Conservation (phyloP, 805 yeast species). For the Saccharomycopsis oosterbeekiorum region DNA sequence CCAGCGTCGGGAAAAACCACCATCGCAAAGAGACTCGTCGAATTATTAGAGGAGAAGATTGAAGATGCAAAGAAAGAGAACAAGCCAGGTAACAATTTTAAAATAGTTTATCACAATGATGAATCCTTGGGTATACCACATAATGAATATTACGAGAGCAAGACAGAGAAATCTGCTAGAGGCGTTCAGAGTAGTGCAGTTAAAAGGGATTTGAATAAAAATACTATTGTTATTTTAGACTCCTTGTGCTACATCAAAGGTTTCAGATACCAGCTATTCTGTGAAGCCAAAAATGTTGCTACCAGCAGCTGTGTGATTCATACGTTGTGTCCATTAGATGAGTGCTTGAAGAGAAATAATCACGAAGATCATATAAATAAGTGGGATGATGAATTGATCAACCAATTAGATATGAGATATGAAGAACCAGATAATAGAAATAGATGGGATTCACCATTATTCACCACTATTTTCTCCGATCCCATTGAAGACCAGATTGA, state of each 20-base stretch:
- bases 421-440: constrained; percentile 86
- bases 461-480: constrained; percentile 51
- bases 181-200: constrained; percentile 85
- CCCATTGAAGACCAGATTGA: constrained; percentile 31
- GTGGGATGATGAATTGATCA: constrained; percentile 61
- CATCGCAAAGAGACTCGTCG: constrained; percentile 49
- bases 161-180: constrained; percentile 69
- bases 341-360: constrained; percentile 45
- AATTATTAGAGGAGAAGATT: constrained; percentile 38
- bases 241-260: constrained; percentile 88
- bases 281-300: constrained; percentile 79
- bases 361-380: constrained; percentile 25
- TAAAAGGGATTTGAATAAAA: constrained; percentile 62
- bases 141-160: constrained; percentile 58
- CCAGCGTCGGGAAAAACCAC: constrained; percentile 82
- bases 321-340: constrained; percentile 56
- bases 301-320: constrained; percentile 82
- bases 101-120: constrained; percentile 66
- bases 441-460: constrained; percentile 92
- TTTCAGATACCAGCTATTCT: constrained; percentile 83
- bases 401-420: constrained; percentile 68
- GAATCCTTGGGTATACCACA: constrained; percentile 66
- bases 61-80: constrained; percentile 30
- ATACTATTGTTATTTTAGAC: constrained; percentile 74
- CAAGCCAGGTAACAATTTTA: constrained; percentile 41